phyloP scores from a whole-genome alignment of 768 basidiomycete species.

The Chiua virens region DNA sequence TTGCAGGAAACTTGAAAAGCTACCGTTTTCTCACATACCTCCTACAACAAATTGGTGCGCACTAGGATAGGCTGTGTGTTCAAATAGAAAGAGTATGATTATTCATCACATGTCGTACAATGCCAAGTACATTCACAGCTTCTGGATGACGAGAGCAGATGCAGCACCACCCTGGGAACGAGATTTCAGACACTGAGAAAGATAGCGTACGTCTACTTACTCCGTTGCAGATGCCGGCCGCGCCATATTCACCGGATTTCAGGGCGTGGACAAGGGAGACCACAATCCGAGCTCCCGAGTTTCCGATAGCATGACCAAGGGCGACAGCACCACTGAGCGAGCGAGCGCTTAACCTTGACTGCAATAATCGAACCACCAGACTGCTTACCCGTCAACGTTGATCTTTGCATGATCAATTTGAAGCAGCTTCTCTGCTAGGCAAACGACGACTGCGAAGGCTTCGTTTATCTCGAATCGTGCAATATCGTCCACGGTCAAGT shows the following conservation, averaged over 20 bases:
- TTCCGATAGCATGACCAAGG: slow-evolving; percentile 94
- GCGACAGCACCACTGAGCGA: slow-evolving; percentile 88
- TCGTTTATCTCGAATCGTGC: slow-evolving; percentile 96
- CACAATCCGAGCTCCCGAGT: slow-evolving; percentile 91
- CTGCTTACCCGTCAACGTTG: slow-evolving; percentile 80
- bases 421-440: slow-evolving; percentile 87
- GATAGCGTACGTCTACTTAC: slow-evolving; percentile 47
- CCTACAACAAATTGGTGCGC: slow-evolving; percentile 1
- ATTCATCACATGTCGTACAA: slow-evolving; percentile 22
- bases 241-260: slow-evolving; percentile 90
- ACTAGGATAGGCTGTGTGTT: slow-evolving; percentile 1
- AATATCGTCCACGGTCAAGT: slow-evolving; percentile 80
- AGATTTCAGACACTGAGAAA: slow-evolving; percentile 14
- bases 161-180: slow-evolving; percentile 80
- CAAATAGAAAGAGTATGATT: slow-evolving; percentile 5
- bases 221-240: slow-evolving; percentile 96
- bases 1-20: not conserved
- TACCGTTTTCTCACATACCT: slow-evolving; percentile 15
- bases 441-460: slow-evolving; percentile 93
- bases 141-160: slow-evolving; percentile 88
- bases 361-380: not conserved
- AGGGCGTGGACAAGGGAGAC: slow-evolving; percentile 92
- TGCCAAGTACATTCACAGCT: slow-evolving; percentile 46
- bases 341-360: slow-evolving; percentile 10
- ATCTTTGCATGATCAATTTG: slow-evolving; percentile 84